These are phyloP conservation scores for Diphasiastrum complanatum DNA, from an alignment of 83 land plant species.

Conservation along the genomic window DNA sequence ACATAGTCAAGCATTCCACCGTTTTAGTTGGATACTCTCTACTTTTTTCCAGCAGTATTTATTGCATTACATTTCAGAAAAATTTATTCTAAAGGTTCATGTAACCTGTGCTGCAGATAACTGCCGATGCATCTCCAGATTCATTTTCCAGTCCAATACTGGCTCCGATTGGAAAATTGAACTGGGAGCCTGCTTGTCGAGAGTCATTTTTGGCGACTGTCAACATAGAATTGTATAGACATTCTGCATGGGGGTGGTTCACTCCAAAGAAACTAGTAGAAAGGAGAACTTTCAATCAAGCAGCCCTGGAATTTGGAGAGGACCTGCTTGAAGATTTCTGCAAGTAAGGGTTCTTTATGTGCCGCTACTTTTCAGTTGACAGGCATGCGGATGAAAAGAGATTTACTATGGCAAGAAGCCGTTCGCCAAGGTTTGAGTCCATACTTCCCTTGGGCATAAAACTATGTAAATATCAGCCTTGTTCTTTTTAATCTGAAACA, in stretches of 20 bases:
- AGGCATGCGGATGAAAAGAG: no score
- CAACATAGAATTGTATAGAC: constrained; percentile 30
- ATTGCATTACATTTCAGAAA: no score
- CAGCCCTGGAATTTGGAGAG: constrained; percentile 43
- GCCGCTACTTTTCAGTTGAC: no score
- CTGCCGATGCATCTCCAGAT: constrained; percentile 22
- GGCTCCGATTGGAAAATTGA: constrained; percentile 37
- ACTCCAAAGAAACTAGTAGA: constrained; percentile 23
- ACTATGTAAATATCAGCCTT: no score
- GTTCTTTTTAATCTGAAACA: no score
- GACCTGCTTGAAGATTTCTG: constrained; percentile 23
- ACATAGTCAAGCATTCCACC: no score
- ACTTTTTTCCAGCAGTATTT: no score
- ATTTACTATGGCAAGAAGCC: no score
- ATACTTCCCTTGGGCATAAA: no score
- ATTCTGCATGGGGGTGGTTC: constrained; percentile 33
- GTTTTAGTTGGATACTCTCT: no score
- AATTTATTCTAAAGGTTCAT: neutral
- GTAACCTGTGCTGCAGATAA: constrained; percentile 16
- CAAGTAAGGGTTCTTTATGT: no score
- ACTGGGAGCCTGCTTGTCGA: constrained; percentile 43
- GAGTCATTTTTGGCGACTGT: constrained; percentile 32
- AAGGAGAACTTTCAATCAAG: constrained; percentile 19
- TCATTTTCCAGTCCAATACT: constrained; percentile 34
- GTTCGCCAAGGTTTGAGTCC: no score